A percentile compares a stretch with the other conserved stretches of the same genome.
Evolutionary conservation across 148 eudicot genomes (phyloP).

Genomic region (Rhododendron ovatum): DNA sequence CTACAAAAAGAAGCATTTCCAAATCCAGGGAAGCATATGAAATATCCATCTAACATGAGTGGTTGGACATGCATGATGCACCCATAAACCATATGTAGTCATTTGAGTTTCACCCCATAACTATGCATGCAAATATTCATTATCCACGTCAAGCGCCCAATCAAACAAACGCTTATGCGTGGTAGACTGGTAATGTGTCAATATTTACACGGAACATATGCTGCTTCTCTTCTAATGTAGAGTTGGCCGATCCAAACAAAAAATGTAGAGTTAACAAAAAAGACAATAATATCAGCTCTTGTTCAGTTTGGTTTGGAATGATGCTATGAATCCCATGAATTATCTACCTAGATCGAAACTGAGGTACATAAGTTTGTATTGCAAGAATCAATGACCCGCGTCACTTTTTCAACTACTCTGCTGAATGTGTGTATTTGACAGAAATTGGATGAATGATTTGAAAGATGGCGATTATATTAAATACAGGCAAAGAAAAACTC

Average conservation of each 20-base stretch:
- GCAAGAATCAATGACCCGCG: neutral
- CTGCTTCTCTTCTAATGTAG: neutral
- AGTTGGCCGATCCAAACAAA: no score
- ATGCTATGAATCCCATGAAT: neutral
- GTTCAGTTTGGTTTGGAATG: neutral
- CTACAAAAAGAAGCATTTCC: neutral
- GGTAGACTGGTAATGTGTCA: neutral
- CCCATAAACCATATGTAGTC: neutral
- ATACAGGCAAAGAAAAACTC: neutral
- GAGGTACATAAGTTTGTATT: neutral
- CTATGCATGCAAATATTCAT: neutral
- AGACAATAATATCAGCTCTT: neutral
- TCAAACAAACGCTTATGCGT: neutral
- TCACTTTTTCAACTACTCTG: neutral
- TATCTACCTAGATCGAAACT: neutral
- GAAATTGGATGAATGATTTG: neutral
- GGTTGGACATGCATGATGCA: neutral
- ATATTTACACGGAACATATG: neutral
- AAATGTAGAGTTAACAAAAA: neutral
- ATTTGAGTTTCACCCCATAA: neutral
- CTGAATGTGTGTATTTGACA: neutral
- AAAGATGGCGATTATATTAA: neutral
- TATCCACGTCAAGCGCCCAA: neutral
- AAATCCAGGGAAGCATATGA: neutral
- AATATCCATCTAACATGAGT: neutral